Percentiles rank a stretch among this genome's conserved stretches.
Evolutionary conservation across 2,329 filamentous ascomycete genomes (phyloP).

Genomic region (Penicillium sp.): DNA sequence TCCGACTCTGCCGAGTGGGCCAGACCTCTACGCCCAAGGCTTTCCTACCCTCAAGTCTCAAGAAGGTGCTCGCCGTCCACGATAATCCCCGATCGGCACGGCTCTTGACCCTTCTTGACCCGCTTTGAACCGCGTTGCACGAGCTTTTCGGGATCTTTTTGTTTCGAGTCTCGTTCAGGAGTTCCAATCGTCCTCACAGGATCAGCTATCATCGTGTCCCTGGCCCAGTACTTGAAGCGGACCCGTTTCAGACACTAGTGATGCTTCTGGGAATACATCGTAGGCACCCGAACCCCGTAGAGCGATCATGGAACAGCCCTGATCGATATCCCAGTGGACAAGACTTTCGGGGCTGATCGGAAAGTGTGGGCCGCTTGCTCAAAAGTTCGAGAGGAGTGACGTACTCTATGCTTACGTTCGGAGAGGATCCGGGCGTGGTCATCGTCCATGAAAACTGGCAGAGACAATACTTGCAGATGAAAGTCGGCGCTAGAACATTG

Average conservation of each 20-base stretch:
- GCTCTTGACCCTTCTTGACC: conserved; percentile 6
- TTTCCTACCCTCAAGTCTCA: too few relatives aligned
- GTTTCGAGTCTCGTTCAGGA: conserved; percentile 4
- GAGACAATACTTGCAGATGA: too few relatives aligned
- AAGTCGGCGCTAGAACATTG: too few relatives aligned
- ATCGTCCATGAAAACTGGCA: background rate
- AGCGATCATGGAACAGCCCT: conserved; percentile 8
- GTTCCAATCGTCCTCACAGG: too few relatives aligned
- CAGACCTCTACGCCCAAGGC: too few relatives aligned
- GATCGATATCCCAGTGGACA: conserved; percentile 10
- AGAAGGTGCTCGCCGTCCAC: background rate
- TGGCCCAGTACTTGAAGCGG: background rate
- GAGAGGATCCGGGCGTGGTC: background rate
- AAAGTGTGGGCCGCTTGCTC: conserved; percentile 3
- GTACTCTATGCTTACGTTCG: conserved; percentile 1
- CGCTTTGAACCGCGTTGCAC: conserved; percentile 2
- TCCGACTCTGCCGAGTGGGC: too few relatives aligned
- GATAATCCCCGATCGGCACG: conserved; percentile 7
- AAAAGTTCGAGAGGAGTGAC: conserved; percentile 10
- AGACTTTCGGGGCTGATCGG: conserved; percentile 16
- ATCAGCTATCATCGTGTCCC: background rate
- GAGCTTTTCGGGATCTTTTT: background rate
- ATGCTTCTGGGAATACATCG: background rate
- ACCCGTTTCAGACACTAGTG: background rate
- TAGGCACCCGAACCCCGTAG: conserved; percentile 9